Percentiles rank a stretch among this genome's conserved stretches.
phyloP scores from a whole-genome alignment of 805 yeast genomes.

The Barnettozyma sucrosica region DNA sequence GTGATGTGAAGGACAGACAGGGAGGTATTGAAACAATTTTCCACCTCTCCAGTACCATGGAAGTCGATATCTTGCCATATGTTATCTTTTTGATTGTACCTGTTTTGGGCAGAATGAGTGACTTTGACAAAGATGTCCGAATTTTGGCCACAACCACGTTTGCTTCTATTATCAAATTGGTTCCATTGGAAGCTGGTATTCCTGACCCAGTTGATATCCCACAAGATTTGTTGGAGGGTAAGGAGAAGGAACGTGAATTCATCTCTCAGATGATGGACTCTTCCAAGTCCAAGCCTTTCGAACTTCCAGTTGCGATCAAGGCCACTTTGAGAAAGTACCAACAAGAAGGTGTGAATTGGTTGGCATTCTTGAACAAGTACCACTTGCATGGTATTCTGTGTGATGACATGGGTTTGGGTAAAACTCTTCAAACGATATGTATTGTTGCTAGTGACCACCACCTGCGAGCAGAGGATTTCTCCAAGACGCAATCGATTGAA shows the following conservation, averaged over 20 bases:
- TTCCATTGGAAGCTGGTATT: slow-evolving; percentile 95
- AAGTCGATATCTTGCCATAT: slow-evolving; percentile 83
- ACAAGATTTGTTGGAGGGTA: slow-evolving; percentile 70
- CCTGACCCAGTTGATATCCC: slow-evolving; percentile 95
- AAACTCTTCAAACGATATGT: slow-evolving; percentile 94
- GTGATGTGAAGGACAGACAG: slow-evolving; percentile 67
- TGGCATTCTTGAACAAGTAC: slow-evolving; percentile 89
- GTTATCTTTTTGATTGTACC: slow-evolving; percentile 95
- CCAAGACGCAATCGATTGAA: slow-evolving; percentile 54
- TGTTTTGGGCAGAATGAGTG: slow-evolving; percentile 96
- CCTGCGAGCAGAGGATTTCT: slow-evolving; percentile 64
- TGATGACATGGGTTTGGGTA: slow-evolving; percentile 99
- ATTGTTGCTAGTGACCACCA: slow-evolving; percentile 96
- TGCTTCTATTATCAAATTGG: slow-evolving; percentile 91
- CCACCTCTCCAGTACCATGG: slow-evolving; percentile 83
- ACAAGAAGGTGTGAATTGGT: slow-evolving; percentile 98
- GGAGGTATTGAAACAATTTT: slow-evolving; percentile 92
- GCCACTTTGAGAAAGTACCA: slow-evolving; percentile 93
- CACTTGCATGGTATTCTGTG: slow-evolving; percentile 95
- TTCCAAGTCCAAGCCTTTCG: slow-evolving; percentile 78
- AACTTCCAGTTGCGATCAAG: slow-evolving; percentile 82
- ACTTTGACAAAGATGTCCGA: slow-evolving; percentile 82
- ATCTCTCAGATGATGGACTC: slow-evolving; percentile 98
- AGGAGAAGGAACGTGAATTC: slow-evolving; percentile 91
- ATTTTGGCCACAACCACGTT: slow-evolving; percentile 90